Percentiles rank a stretch among this genome's conserved stretches.
phyloP scores from a whole-genome alignment of 352 stramenopile species.

The Pythium sp. region DNA sequence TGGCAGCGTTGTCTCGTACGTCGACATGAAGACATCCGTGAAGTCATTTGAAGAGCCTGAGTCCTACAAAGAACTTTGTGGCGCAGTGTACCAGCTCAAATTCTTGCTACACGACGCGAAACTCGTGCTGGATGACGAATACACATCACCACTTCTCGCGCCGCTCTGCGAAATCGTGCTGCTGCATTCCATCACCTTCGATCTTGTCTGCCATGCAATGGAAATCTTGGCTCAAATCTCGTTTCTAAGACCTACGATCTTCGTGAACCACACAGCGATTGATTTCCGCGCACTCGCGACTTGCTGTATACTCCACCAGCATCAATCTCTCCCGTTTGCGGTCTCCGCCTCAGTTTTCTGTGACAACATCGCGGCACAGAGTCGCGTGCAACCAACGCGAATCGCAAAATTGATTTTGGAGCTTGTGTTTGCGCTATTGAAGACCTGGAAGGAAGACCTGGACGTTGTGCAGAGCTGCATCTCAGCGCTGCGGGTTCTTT shows the following conservation, averaged over 20 bases:
- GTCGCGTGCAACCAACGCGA: not conserved
- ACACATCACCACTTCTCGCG: constrained; percentile 17
- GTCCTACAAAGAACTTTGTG: constrained; percentile 16
- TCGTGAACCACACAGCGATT: constrained; percentile 12
- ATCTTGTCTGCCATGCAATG: constrained; percentile 24
- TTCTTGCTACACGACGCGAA: constrained; percentile 25
- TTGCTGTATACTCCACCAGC: constrained; percentile 25
- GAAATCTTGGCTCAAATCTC: constrained; percentile 22
- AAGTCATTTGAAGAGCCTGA: constrained; percentile 1
- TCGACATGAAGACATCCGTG: constrained; percentile 8
- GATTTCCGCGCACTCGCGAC: constrained; percentile 22
- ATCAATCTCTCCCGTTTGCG: constrained; percentile 21
- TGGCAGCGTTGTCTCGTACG: not conserved
- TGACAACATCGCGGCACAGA: constrained; percentile 6
- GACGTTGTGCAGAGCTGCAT: constrained; percentile 6
- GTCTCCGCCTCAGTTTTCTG: constrained; percentile 7
- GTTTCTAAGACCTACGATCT: constrained; percentile 23
- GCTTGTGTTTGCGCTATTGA: constrained; percentile 6
- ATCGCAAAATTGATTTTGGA: not conserved
- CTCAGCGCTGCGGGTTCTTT: constrained; percentile 1
- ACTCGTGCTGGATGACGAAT: constrained; percentile 17
- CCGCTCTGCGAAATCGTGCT: constrained; percentile 23
- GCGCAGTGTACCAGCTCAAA: constrained; percentile 20
- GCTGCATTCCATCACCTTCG: constrained; percentile 22
- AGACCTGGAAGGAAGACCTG: constrained; percentile 10